Conservation (phyloP, 2,329 filamentous ascomycete species). For the Trichoderma sp. region DNA sequence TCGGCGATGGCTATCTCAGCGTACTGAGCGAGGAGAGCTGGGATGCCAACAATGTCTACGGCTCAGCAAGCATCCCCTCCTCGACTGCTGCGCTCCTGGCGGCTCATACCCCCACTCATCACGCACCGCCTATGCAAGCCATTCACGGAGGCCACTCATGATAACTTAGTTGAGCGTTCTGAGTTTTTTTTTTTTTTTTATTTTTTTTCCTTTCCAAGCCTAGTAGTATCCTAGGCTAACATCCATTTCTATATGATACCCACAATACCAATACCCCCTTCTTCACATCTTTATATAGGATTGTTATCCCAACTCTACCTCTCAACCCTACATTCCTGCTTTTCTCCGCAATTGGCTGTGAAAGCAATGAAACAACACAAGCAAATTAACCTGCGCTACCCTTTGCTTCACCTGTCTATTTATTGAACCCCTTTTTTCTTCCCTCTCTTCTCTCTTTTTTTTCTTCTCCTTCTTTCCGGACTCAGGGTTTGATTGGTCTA, state of each 20-base stretch:
- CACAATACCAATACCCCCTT: constrained; percentile 29
- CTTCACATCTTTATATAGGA: not conserved
- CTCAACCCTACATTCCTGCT: constrained; percentile 19
- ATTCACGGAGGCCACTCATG: constrained; percentile 57
- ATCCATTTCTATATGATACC: constrained; percentile 37
- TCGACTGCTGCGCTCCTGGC: constrained; percentile 36
- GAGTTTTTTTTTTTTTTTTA: not conserved
- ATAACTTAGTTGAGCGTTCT: constrained; percentile 30
- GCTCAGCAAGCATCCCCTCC: constrained; percentile 31
- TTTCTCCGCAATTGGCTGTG: constrained; percentile 11
- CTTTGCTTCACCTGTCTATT: constrained; percentile 30
- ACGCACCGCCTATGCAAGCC: constrained; percentile 45
- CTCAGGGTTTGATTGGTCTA: constrained; percentile 28
- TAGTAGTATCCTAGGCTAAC: not conserved
- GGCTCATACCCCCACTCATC: constrained; percentile 35
- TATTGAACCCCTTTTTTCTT: constrained; percentile 26
- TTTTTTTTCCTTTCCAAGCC: not conserved
- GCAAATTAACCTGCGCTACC: not conserved
- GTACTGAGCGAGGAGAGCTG: constrained; percentile 78
- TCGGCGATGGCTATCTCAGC: constrained; percentile 85
- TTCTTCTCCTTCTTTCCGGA: constrained; percentile 11
- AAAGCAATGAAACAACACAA: not conserved
- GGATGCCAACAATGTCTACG: constrained; percentile 45
- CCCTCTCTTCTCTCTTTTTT: constrained; percentile 24
- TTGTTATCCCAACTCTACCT: not conserved